Percentiles rank a stretch among this genome's conserved stretches.
Evolutionary conservation across 2,329 filamentous ascomycete genomes (phyloP).

Genomic region (Botrytis elliptica): DNA sequence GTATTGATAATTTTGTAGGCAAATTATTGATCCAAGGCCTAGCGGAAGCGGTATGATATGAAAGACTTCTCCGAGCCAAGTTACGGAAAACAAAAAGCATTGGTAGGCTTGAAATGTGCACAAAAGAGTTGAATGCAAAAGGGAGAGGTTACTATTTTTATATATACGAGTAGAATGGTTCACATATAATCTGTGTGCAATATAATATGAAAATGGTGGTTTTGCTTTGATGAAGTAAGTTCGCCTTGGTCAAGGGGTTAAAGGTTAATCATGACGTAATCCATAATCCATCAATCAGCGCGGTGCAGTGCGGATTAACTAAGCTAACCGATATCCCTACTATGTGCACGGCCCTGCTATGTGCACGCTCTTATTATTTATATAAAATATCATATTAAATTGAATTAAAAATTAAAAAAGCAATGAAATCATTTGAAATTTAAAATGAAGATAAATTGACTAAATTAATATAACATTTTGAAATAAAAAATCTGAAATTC

Average conservation of each 20-base stretch:
- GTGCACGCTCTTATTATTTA: too few relatives aligned
- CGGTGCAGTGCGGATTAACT: not conserved
- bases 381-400: too few relatives aligned
- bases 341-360: too few relatives aligned
- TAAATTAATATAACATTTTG: too few relatives aligned
- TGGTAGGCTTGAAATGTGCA: too few relatives aligned
- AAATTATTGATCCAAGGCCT: not conserved
- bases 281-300: not conserved
- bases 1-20: not conserved
- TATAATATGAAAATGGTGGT: not conserved
- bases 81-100: not conserved
- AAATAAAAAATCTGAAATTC: too few relatives aligned
- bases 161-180: not conserved
- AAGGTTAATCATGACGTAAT: slow-evolving; percentile 9
- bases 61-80: slow-evolving; percentile 3
- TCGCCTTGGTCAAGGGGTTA: not conserved
- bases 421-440: too few relatives aligned
- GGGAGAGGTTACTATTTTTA: not conserved
- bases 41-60: not conserved
- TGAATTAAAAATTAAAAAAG: too few relatives aligned
- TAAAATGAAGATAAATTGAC: too few relatives aligned
- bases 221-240: not conserved
- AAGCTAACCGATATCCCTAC: too few relatives aligned
- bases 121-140: not conserved
- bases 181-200: not conserved